phyloP scores from a whole-genome alignment of 305 asterid species.

The Solanum hybrid region DNA sequence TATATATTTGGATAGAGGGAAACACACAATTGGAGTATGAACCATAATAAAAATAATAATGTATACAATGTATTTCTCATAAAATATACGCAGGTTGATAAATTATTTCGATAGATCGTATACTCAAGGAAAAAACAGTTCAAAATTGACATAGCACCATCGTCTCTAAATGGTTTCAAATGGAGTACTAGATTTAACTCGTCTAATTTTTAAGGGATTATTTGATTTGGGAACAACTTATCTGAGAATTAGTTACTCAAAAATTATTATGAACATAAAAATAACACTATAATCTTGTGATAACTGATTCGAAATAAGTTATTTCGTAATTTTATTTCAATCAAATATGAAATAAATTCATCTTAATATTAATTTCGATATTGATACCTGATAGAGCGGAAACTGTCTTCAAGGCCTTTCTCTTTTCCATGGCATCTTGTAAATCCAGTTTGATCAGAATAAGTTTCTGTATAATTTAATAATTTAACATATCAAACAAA shows the following conservation, averaged over 20 bases:
- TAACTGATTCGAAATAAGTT: neutral
- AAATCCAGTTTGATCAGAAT: slow-evolving; percentile 54
- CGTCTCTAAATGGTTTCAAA: neutral
- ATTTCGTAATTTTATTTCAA: neutral
- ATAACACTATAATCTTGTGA: too few species aligned
- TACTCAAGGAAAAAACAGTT: too few species aligned
- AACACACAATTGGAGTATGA: neutral
- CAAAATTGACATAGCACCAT: neutral
- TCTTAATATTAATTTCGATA: too few species aligned
- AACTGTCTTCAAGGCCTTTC: slow-evolving; percentile 75
- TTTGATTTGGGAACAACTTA: too few species aligned
- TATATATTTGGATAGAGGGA: neutral
- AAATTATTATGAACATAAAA: neutral
- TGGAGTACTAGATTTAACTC: neutral
- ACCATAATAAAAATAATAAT: neutral
- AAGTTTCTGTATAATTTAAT: slow-evolving; percentile 39
- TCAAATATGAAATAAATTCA: too few species aligned
- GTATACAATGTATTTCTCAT: neutral
- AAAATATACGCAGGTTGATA: neutral
- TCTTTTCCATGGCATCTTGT: slow-evolving; percentile 45
- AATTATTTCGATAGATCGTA: neutral
- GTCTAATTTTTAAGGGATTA: neutral
- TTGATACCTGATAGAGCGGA: slow-evolving; percentile 52
- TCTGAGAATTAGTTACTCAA: too few species aligned
- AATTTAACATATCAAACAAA: neutral